Evolutionary conservation across 2,329 filamentous ascomycete genomes (phyloP).

Genomic region (Diaporthe helianthi): DNA sequence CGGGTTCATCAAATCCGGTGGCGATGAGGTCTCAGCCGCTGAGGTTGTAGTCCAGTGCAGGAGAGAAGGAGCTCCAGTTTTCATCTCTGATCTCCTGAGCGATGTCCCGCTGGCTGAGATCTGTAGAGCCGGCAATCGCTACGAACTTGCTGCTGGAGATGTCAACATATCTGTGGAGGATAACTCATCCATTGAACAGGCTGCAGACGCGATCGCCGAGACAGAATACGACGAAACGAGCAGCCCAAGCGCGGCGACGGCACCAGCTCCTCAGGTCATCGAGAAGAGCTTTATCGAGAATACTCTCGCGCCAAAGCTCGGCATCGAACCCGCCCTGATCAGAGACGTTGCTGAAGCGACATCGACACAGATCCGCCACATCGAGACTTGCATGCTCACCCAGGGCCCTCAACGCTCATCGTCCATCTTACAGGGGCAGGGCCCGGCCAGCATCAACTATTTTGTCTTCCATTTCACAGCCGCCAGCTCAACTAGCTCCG

Average conservation of each 20-base stretch:
- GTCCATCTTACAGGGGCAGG: conserved; percentile 40
- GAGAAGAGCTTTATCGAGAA: conserved; percentile 49
- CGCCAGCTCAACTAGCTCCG: conserved; percentile 32
- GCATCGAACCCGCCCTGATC: conserved; percentile 50
- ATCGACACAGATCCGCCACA: conserved; percentile 53
- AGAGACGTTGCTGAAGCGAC: conserved; percentile 58
- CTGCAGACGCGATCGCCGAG: background rate
- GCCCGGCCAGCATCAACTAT: conserved; percentile 54
- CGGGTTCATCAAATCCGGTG: conserved; percentile 55
- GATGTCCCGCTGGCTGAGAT: conserved; percentile 53
- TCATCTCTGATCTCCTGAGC: conserved; percentile 51
- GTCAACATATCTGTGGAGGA: background rate
- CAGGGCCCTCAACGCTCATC: conserved; percentile 28
- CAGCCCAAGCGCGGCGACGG: conserved; percentile 28
- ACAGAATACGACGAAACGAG: background rate
- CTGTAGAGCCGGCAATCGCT: conserved; percentile 42
- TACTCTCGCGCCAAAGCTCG: conserved; percentile 51
- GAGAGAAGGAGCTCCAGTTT: conserved; percentile 49
- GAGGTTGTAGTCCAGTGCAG: conserved; percentile 54
- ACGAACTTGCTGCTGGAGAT: conserved; percentile 1
- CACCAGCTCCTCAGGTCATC: conserved; percentile 34
- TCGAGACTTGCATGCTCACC: conserved; percentile 54
- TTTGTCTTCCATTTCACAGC: conserved; percentile 56
- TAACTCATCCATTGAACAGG: conserved; percentile 14
- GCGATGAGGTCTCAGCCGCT: conserved; percentile 53